A percentile compares a stretch with the other conserved stretches of the same genome.
Evolutionary conservation across 2,329 filamentous ascomycete genomes (phyloP).

Genomic region (Aspergillus hortae): DNA sequence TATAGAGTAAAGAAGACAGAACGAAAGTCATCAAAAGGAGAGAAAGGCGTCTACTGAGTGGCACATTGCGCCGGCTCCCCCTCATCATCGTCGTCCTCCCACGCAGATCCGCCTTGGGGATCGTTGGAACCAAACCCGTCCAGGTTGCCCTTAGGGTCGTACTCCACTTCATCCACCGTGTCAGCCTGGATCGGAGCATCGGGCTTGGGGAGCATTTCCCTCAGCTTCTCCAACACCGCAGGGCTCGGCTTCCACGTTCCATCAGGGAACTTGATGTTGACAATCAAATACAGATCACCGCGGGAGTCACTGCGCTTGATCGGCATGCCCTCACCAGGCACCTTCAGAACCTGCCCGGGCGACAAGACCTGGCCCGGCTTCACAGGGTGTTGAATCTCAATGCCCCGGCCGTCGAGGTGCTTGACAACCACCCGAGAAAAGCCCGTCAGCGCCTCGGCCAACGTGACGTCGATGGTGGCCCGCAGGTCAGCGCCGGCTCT

Average conservation of each 20-base stretch:
- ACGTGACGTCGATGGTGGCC: conserved; percentile 73
- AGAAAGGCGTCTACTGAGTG: conserved; percentile 39
- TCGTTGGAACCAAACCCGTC: conserved; percentile 60
- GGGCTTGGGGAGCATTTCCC: conserved; percentile 68
- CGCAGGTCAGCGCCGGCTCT: conserved; percentile 81
- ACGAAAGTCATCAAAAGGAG: not conserved
- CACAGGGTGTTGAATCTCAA: conserved; percentile 72
- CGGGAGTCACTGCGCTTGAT: conserved; percentile 76
- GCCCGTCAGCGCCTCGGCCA: conserved; percentile 80
- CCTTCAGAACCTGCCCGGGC: conserved; percentile 80
- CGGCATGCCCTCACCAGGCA: conserved; percentile 92
- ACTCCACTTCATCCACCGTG: conserved; percentile 81
- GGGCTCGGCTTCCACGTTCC: conserved; percentile 76
- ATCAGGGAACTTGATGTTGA: conserved; percentile 85
- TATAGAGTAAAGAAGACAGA: conserved; percentile 1
- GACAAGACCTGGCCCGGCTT: conserved; percentile 75
- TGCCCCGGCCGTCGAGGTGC: conserved; percentile 89
- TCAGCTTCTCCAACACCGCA: conserved; percentile 65
- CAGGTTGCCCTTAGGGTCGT: conserved; percentile 76
- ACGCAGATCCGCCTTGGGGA: conserved; percentile 39
- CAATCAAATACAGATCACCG: conserved; percentile 82
- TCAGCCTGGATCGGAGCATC: conserved; percentile 63
- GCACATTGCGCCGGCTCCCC: conserved; percentile 47
- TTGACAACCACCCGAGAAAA: conserved; percentile 88
- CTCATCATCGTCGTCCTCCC: conserved; percentile 50